Conservation (phyloP, 2,329 filamentous ascomycete species). For the Phialophora chinensis region DNA sequence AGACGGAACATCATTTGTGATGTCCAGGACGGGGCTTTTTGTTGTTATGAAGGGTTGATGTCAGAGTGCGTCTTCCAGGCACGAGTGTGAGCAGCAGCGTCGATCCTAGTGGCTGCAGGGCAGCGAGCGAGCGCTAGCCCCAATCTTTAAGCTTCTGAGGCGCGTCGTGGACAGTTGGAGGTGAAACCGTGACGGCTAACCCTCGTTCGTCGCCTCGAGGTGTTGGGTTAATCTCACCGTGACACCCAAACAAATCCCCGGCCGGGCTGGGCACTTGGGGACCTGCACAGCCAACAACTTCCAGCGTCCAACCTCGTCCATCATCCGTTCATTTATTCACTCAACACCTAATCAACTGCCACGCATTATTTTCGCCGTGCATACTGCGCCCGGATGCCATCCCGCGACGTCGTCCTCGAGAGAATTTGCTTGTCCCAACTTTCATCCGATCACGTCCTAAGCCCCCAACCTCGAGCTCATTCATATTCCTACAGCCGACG, state of each 20-base stretch:
- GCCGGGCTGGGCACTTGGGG: background rate
- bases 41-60: conserved; percentile 13
- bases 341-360: background rate
- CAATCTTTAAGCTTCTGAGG: conserved; percentile 16
- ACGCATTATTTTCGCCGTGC: background rate
- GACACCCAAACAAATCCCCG: conserved; percentile 23
- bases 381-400: conserved; percentile 3
- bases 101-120: background rate
- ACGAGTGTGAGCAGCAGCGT: conserved; percentile 3
- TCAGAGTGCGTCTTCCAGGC: conserved; percentile 19
- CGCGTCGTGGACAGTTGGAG: background rate
- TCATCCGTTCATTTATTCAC: conserved; percentile 11
- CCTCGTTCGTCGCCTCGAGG: conserved; percentile 20
- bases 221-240: conserved; percentile 16
- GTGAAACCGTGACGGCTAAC: conserved; percentile 11
- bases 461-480: background rate
- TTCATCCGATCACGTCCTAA: background rate
- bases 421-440: background rate
- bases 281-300: conserved; percentile 16
- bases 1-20: background rate
- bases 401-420: conserved; percentile 2
- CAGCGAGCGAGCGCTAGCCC: background rate
- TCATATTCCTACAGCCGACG: background rate
- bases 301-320: conserved; percentile 20
- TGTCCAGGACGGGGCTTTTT: background rate